Percentiles rank a stretch among this genome's conserved stretches.
These are phyloP conservation scores for Argentina anserina DNA, from an alignment of 306 rosid species.

Conservation along the genomic window DNA sequence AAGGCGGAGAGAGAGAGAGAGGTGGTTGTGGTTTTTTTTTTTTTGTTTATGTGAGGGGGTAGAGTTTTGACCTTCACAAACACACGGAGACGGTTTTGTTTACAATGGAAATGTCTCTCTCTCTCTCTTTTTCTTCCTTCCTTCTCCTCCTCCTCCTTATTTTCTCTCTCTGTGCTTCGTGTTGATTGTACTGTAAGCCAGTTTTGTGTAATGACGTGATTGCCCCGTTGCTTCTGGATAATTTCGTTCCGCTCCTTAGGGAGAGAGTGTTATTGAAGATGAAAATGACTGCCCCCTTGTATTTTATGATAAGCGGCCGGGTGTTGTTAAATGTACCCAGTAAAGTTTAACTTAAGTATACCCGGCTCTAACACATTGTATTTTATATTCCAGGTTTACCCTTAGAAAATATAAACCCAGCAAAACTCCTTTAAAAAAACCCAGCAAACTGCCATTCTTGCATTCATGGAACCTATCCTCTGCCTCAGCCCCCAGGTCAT, in stretches of 20 bases:
- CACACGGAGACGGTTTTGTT: constrained; percentile 45
- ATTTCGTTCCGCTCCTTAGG: neutral
- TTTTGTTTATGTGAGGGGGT: neutral
- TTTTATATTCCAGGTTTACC: no score
- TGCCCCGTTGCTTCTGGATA: neutral
- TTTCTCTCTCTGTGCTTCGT: constrained; percentile 4
- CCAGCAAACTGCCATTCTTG: no score
- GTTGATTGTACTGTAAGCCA: constrained; percentile 40
- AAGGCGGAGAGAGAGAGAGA: constrained; percentile 13
- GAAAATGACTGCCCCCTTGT: neutral
- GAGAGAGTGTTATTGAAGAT: neutral
- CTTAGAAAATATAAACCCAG: no score
- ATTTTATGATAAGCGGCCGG: no score
- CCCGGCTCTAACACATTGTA: no score
- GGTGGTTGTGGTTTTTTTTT: neutral
- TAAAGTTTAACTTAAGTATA: no score
- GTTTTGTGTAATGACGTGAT: constrained; percentile 12
- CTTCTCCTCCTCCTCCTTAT: no score
- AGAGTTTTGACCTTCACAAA: constrained; percentile 45
- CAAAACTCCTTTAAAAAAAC: no score
- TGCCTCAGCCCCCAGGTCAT: no score
- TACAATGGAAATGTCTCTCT: constrained; percentile 1
- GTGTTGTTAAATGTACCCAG: no score
- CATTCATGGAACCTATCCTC: no score
- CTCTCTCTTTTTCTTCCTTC: neutral